A percentile compares a stretch with the other conserved stretches of the same genome.
Conservation (phyloP, 352 stramenopile species). For the Phytophthora hybrid region DNA sequence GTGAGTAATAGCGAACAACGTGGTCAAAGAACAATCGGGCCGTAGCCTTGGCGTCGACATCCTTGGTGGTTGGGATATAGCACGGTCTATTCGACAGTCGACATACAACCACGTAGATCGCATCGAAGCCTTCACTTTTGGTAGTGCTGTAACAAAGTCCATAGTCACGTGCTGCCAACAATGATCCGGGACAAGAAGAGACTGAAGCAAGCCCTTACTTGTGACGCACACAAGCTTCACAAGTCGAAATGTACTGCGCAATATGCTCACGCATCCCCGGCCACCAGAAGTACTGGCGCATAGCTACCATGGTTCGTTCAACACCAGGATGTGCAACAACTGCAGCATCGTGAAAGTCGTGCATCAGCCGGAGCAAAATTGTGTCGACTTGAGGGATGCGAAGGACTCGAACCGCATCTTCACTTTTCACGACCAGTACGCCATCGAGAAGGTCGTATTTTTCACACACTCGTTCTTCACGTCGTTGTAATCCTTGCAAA, state of each 20-base stretch:
- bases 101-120: constrained; percentile 8
- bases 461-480: neutral
- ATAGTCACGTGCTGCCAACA: constrained; percentile 7
- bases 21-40: constrained; percentile 12
- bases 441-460: constrained; percentile 3
- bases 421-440: constrained; percentile 3
- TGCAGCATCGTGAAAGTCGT: constrained; percentile 17
- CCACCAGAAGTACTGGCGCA: constrained; percentile 11
- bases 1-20: constrained; percentile 8
- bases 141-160: constrained; percentile 12
- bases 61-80: constrained; percentile 12
- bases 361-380: constrained; percentile 11
- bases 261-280: constrained; percentile 1
- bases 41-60: constrained; percentile 9
- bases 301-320: constrained; percentile 5
- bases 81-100: constrained; percentile 7
- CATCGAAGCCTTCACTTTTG: constrained; percentile 10
- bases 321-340: constrained; percentile 1
- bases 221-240: neutral
- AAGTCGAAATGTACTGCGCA: neutral
- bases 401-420: neutral
- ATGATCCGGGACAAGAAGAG: neutral
- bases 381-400: constrained; percentile 3
- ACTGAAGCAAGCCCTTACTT: neutral
- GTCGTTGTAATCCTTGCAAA: neutral